A percentile compares a stretch with the other conserved stretches of the same genome.
Evolutionary conservation across 2,329 filamentous ascomycete genomes (phyloP).

Genomic region (Phyllosticta citribraziliensis): DNA sequence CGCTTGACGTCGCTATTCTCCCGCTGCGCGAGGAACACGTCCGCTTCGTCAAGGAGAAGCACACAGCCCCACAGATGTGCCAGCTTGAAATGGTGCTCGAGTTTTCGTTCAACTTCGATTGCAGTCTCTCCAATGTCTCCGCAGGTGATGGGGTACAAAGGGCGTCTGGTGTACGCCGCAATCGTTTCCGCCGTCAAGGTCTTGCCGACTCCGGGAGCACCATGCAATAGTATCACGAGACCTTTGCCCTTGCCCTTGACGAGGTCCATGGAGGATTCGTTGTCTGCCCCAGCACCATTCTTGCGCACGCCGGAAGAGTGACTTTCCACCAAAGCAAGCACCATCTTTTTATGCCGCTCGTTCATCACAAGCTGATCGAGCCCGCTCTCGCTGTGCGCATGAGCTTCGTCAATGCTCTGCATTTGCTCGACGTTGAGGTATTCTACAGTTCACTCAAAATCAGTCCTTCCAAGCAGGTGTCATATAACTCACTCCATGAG

Average conservation of each 20-base stretch:
- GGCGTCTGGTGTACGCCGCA: neutral
- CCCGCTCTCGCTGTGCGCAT: neutral
- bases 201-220: neutral
- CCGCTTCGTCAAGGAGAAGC: slow-evolving; percentile 23
- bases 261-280: neutral
- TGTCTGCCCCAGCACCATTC: neutral
- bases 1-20: slow-evolving; percentile 37
- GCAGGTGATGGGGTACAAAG: slow-evolving; percentile 4
- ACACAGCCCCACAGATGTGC: slow-evolving; percentile 10
- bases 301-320: slow-evolving; percentile 17
- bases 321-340: slow-evolving; percentile 22
- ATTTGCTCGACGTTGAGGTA: slow-evolving; percentile 9
- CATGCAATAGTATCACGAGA: slow-evolving; percentile 1
- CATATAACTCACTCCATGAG: slow-evolving; percentile 3
- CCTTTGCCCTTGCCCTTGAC: neutral
- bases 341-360: slow-evolving; percentile 20
- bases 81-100: slow-evolving; percentile 12
- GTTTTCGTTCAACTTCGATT: slow-evolving; percentile 8
- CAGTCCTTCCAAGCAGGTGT: too few relatives aligned
- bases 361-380: slow-evolving; percentile 20
- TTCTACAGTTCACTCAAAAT: neutral
- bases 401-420: slow-evolving; percentile 8
- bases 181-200: slow-evolving; percentile 2
- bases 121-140: slow-evolving; percentile 13
- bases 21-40: slow-evolving; percentile 43